A percentile compares a stretch with the other conserved stretches of the same genome.
phyloP scores from a whole-genome alignment of 2,329 filamentous ascomycete species.

The Ascochyta rabiei region DNA sequence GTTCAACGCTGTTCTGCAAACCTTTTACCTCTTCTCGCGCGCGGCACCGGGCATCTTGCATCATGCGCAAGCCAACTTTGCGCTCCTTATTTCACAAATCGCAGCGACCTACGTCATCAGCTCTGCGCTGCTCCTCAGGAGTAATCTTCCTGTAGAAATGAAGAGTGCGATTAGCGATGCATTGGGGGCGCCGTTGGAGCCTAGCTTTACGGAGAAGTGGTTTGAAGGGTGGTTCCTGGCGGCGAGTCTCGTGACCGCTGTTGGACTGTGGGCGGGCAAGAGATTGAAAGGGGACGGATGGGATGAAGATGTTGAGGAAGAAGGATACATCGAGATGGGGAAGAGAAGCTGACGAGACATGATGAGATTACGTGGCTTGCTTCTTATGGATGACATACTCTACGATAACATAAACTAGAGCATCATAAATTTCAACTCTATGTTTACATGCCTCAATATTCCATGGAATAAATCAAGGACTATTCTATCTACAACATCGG shows the following conservation, averaged over 20 bases:
- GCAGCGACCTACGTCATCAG: slow-evolving; percentile 85
- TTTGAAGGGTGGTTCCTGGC: slow-evolving; percentile 86
- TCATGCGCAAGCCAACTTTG: slow-evolving; percentile 77
- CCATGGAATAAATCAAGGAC: too few relatives aligned
- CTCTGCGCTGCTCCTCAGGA: slow-evolving; percentile 75
- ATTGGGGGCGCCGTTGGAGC: slow-evolving; percentile 75
- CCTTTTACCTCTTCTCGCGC: slow-evolving; percentile 78
- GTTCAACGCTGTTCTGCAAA: slow-evolving; percentile 84
- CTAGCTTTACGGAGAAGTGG: slow-evolving; percentile 77
- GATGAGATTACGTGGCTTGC: neutral
- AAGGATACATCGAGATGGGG: slow-evolving; percentile 71
- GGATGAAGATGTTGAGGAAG: slow-evolving; percentile 46
- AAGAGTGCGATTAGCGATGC: slow-evolving; percentile 78
- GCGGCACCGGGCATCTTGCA: slow-evolving; percentile 74
- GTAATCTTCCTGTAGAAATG: slow-evolving; percentile 78
- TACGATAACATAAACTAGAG: neutral
- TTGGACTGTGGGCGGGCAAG: slow-evolving; percentile 76
- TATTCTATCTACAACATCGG: neutral
- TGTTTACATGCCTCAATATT: neutral
- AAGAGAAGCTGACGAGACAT: slow-evolving; percentile 62
- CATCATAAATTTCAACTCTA: neutral
- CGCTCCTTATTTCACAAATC: slow-evolving; percentile 79
- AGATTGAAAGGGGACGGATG: slow-evolving; percentile 57
- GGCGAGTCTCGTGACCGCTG: slow-evolving; percentile 68
- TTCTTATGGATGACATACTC: neutral